Evolutionary conservation across 2,329 filamentous ascomycete genomes (phyloP), one percentile per base, ranked within the genome.

Genomic region (Bipolaris gigantea): DNA sequence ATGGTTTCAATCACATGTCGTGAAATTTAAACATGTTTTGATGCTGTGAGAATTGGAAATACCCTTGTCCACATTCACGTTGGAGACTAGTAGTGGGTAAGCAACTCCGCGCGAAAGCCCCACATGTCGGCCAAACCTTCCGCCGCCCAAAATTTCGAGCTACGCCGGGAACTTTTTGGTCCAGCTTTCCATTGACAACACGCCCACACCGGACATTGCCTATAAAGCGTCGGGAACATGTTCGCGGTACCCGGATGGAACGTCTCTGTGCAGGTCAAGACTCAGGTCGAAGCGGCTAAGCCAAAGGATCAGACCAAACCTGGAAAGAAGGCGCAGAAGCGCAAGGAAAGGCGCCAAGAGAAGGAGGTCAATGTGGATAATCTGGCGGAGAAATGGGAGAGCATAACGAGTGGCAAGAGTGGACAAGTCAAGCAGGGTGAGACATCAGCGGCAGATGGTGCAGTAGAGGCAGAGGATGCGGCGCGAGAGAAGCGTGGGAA

Each of bases 191-290:
- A 19, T 9, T 36, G 15, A 21, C 44, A 35, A 30, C 30, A 43
- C 15, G 27, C 36, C 4, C 18, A 33, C 23, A 36, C 36, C 27
- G 23, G 23, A 9, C n/a, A 19, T n/a, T 21, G 27, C 11, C 21
- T 33, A 5, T n/a, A 48, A 39, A 27, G 32, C 11, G 38, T 10
- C 40, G 42, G 39, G 41, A 57, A 30, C 2, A 93, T 97, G 93
- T 97, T 97, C 75, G 88, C 92, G 9, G 92, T 97, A 27, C 89
- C 90, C 68, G 94, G 94, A 64, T 97, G 93, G 92, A 90, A 90
- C 35, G 81, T 97, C 33, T 85, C 90, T 51, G 83, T 87, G 57
- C 84, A 86, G 48, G 83, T 95, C 60, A 91, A 90, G 75, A 76
- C 85, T 27, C 90, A 96, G 75, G 82, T 79, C 16, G 78, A 81